Percentiles rank a stretch among this genome's conserved stretches.
These are phyloP conservation scores for Sarocladium strictum DNA, from an alignment of 2,329 filamentous ascomycete species.

Conservation along the genomic window DNA sequence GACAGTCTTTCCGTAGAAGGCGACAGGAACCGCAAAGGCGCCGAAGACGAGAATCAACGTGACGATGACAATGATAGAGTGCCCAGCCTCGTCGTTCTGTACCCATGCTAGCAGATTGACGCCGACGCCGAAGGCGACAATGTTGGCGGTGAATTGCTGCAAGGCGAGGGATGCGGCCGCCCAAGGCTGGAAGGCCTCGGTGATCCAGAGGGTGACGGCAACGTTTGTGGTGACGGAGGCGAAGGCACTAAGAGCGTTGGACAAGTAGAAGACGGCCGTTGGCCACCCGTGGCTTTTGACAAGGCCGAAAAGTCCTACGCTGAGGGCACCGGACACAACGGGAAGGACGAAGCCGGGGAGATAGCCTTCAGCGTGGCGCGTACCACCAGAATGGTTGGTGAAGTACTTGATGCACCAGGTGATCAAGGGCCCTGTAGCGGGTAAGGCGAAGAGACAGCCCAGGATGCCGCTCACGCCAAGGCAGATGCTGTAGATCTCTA, in stretches of 20 bases:
- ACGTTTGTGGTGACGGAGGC: neutral
- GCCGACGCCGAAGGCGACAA: neutral
- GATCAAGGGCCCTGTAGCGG: neutral
- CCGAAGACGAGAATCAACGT: neutral
- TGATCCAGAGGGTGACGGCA: neutral
- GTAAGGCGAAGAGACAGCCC: neutral
- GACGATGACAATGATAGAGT: neutral
- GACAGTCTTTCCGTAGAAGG: neutral
- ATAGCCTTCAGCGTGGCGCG: neutral
- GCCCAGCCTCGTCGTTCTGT: neutral
- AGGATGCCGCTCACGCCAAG: neutral
- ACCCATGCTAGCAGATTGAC: neutral
- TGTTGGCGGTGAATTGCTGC: neutral
- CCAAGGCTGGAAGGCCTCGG: neutral
- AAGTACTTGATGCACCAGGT: neutral
- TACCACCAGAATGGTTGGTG: neutral
- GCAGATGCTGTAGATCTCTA: neutral
- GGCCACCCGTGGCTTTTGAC: neutral
- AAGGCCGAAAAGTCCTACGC: neutral
- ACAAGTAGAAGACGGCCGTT: neutral
- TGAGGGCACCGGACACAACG: neutral
- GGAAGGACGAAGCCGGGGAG: neutral
- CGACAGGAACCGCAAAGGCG: neutral
- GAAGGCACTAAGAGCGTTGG: neutral
- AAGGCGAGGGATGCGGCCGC: neutral